Evolutionary conservation across 2,329 filamentous ascomycete genomes (phyloP).

Genomic region (Setomelanomma holmii): DNA sequence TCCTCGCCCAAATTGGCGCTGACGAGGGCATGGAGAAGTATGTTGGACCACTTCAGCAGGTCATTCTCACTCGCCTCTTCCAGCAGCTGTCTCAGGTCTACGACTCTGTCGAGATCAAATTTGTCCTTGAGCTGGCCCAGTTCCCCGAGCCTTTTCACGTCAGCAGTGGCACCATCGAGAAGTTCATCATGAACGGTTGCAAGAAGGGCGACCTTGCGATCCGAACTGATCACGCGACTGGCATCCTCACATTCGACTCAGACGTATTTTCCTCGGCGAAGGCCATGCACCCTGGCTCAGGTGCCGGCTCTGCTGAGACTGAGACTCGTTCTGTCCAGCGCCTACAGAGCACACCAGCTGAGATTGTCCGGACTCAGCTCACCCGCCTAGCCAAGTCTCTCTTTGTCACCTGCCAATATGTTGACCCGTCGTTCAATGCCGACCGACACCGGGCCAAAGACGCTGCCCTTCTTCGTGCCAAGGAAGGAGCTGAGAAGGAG

Average conservation of each 20-base stretch:
- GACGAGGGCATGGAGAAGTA: conserved; percentile 98
- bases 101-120: conserved; percentile 93
- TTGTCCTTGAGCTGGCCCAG: conserved; percentile 90
- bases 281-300: conserved; percentile 83
- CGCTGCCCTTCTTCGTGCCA: conserved; percentile 79
- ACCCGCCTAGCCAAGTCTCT: conserved; percentile 89
- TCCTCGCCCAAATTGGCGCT: conserved; percentile 88
- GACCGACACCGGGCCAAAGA: conserved; percentile 79
- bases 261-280: conserved; percentile 98
- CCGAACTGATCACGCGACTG: conserved; percentile 92
- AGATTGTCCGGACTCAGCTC: conserved; percentile 95
- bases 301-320: conserved; percentile 83
- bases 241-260: conserved; percentile 94
- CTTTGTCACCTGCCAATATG: conserved; percentile 93
- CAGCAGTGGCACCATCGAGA: conserved; percentile 88
- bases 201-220: conserved; percentile 99
- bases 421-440: conserved; percentile 88
- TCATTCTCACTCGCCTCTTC: conserved; percentile 97
- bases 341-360: conserved; percentile 95
- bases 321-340: conserved; percentile 88
- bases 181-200: conserved; percentile 99
- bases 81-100: conserved; percentile 99
- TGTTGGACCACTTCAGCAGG: conserved; percentile 92
- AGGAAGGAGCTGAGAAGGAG: conserved; percentile 89
- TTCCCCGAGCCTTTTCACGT: conserved; percentile 98